phyloP scores from a whole-genome alignment of 202 grass and related monocot species.

The Tripidium arundinaceum region DNA sequence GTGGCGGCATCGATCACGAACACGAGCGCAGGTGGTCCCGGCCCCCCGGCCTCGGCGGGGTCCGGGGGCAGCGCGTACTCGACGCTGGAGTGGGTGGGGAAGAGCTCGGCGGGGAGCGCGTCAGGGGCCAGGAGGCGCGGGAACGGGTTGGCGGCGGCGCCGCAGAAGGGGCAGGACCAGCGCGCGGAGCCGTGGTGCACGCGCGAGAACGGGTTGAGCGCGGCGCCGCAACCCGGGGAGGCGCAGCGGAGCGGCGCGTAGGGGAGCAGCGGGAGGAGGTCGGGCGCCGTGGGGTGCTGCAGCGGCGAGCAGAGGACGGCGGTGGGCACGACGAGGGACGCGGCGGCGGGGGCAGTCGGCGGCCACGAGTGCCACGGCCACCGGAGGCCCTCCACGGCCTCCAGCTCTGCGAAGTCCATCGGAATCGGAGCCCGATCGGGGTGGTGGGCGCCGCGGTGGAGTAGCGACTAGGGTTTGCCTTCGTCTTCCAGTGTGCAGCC shows the following conservation, averaged over 20 bases:
- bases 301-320: constrained; percentile 82
- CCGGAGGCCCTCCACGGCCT: constrained; percentile 91
- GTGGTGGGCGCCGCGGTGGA: not conserved
- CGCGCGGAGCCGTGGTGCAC: constrained; percentile 61
- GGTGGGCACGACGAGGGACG: constrained; percentile 75
- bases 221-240: constrained; percentile 40
- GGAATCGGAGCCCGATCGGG: constrained; percentile 19
- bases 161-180: constrained; percentile 86
- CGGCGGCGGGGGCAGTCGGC: constrained; percentile 50
- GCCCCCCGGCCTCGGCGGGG: not conserved
- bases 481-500: not conserved
- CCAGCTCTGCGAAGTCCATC: constrained; percentile 98
- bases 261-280: constrained; percentile 75
- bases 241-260: constrained; percentile 74
- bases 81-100: constrained; percentile 92
- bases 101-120: constrained; percentile 86
- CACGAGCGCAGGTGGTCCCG: constrained; percentile 41
- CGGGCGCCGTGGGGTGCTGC: constrained; percentile 42
- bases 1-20: constrained; percentile 73
- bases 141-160: constrained; percentile 55
- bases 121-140: constrained; percentile 55
- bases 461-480: constrained; percentile 44
- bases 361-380: constrained; percentile 98
- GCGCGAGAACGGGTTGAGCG: constrained; percentile 86
- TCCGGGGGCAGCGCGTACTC: constrained; percentile 69